A percentile compares a stretch with the other conserved stretches of the same genome.
phyloP scores from a whole-genome alignment of 345 rosid species.

The Citrus mangshanensis region DNA sequence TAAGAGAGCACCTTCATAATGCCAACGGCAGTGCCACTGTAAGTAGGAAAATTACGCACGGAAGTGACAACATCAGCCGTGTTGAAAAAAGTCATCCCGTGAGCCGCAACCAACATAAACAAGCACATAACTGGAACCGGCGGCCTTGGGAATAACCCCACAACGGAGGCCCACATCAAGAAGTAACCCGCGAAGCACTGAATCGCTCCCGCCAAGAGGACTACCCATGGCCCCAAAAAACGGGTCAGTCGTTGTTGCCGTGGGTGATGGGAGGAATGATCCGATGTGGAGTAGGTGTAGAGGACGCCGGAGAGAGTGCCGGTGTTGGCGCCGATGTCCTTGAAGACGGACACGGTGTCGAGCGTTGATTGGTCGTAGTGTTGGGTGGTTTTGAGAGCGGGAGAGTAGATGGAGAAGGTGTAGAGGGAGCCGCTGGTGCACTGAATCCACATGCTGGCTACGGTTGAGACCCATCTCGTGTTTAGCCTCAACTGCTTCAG shows the following conservation, averaged over 20 bases:
- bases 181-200: slow-evolving; percentile 76
- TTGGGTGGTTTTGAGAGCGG: slow-evolving; percentile 70
- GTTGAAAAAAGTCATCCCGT: slow-evolving; percentile 68
- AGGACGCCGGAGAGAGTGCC: slow-evolving; percentile 80
- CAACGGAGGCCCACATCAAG: slow-evolving; percentile 79
- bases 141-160: slow-evolving; percentile 55
- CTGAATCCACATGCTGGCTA: slow-evolving; percentile 91
- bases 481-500: slow-evolving; percentile 11
- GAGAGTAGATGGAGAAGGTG: slow-evolving; percentile 81
- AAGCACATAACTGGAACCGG: slow-evolving; percentile 75
- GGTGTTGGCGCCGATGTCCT: slow-evolving; percentile 89
- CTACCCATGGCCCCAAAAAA: slow-evolving; percentile 67
- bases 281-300: slow-evolving; percentile 46
- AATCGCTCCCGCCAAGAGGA: slow-evolving; percentile 57
- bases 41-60: slow-evolving; percentile 61
- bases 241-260: background rate
- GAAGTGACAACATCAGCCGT: slow-evolving; percentile 76
- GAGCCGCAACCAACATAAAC: slow-evolving; percentile 67
- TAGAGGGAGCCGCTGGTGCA: slow-evolving; percentile 62
- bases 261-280: slow-evolving; percentile 18
- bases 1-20: slow-evolving; percentile 61
- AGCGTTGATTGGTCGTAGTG: slow-evolving; percentile 84
- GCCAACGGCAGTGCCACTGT: slow-evolving; percentile 86
- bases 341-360: slow-evolving; percentile 94
- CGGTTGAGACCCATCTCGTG: slow-evolving; percentile 65